phyloP scores from a whole-genome alignment of 2,329 filamentous ascomycete species.

The Hypoxylon rubiginosum region DNA sequence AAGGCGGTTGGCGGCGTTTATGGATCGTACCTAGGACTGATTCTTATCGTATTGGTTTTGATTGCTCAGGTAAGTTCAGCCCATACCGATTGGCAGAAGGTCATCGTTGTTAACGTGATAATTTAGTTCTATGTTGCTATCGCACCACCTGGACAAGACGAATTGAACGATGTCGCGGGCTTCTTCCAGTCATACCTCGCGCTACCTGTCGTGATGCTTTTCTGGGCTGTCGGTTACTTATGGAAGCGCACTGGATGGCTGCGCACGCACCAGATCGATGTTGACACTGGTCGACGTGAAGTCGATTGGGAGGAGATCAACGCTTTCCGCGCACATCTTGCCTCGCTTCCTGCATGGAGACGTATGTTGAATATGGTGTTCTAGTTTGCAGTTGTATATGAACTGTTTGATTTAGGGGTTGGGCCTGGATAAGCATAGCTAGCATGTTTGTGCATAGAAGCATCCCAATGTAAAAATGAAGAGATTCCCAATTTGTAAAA shows the following conservation, averaged over 20 bases:
- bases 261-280: slow-evolving; percentile 71
- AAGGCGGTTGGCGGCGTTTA: slow-evolving; percentile 70
- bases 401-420: not conserved
- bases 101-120: slow-evolving; percentile 17
- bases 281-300: slow-evolving; percentile 74
- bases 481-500: not conserved
- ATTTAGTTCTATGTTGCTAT: slow-evolving; percentile 62
- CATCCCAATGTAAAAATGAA: slow-evolving; percentile 18
- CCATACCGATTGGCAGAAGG: no score
- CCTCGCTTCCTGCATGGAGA: slow-evolving; percentile 62
- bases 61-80: slow-evolving; percentile 62
- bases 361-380: slow-evolving; percentile 52
- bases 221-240: slow-evolving; percentile 68
- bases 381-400: slow-evolving; percentile 33
- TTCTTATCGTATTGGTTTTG: slow-evolving; percentile 68
- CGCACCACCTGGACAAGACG: slow-evolving; percentile 44
- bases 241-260: slow-evolving; percentile 76
- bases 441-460: slow-evolving; percentile 18
- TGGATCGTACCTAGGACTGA: slow-evolving; percentile 75
- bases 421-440: not conserved
- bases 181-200: slow-evolving; percentile 70
- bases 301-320: slow-evolving; percentile 73
- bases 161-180: slow-evolving; percentile 55
- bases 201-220: slow-evolving; percentile 65
- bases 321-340: slow-evolving; percentile 59